Evolutionary conservation across 495 filamentous ascomycete species (phyloP), one percentile per base, ranked within the genome.

Genomic region (Astrothelium subdiscretum): DNA sequence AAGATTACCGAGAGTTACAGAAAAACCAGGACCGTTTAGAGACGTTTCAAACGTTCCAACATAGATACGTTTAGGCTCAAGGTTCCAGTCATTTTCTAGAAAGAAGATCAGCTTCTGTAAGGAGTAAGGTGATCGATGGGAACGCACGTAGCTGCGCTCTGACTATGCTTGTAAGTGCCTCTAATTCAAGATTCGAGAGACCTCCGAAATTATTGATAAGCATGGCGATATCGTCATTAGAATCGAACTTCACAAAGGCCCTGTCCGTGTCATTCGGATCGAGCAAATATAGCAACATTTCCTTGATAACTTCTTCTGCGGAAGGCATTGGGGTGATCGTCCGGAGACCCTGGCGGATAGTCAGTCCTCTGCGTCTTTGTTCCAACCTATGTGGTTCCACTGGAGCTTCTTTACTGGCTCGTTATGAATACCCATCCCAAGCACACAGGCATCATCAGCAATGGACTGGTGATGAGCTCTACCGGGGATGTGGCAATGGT

Each of bases 151-250:
- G 71, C 54, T 81, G 78, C 13, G 74, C 76, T 12, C 83, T 73
- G 8, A 80, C 70, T 59, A 84, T 77, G 52, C 81, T 76, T 6
- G 80, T 75, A 15, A 86, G 70, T 0, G 79, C 83, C 40, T 82
- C 82, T 31, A 83, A 71, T 70, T 86, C 83, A 4, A 86, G 77
- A 57, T 79, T 79, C 0, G 82, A 85, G 67, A 86, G 77, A 59
- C 83, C 82, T 44, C 83, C 83, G 63, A 83, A 82, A 72, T 86
- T 86, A 75, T 82, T 84, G 62, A 85, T 73, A 31, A 86, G 69
- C 29, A 85, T 69, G 8, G 80, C 78, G 2, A 79, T 79, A 66
- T 83, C 78, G 57, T 86, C 83, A 8, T 74, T 74, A 1, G 74
- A 65, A 18, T 71, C 69, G 71, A 85, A 84, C 58, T 79, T 72